A percentile compares a stretch with the other conserved stretches of the same genome.
These are phyloP conservation scores for Chlorella sp. DNA, from an alignment of 139 green algal species.

Conservation along the genomic window DNA sequence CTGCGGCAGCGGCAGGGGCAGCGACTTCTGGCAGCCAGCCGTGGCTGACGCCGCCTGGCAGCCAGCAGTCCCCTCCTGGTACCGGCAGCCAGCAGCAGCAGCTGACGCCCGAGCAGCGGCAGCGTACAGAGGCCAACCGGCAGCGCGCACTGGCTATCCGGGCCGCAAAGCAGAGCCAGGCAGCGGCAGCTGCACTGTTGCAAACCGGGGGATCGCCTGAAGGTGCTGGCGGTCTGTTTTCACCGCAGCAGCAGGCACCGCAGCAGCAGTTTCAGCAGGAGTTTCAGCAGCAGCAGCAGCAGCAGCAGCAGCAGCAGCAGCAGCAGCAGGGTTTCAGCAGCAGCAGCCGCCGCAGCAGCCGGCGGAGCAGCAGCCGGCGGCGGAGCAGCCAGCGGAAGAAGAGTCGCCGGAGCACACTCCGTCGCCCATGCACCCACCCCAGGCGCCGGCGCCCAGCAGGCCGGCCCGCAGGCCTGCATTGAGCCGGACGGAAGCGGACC, in stretches of 20 bases:
- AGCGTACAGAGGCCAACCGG: background rate
- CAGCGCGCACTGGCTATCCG: background rate
- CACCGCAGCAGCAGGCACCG: too few relatives aligned
- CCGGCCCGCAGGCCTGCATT: background rate
- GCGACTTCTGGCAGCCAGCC: background rate
- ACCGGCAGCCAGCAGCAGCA: background rate
- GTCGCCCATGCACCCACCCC: background rate
- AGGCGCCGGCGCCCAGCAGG: background rate
- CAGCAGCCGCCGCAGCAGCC: background rate
- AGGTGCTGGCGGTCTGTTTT: too few relatives aligned
- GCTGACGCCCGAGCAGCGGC: constrained; percentile 9
- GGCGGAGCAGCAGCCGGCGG: background rate
- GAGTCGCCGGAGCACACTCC: background rate
- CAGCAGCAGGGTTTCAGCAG: background rate
- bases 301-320: background rate
- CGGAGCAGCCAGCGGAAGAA: background rate
- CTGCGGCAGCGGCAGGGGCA: background rate
- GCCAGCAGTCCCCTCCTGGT: background rate
- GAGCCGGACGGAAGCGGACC: background rate
- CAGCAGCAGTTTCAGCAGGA: background rate
- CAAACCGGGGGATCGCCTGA: too few relatives aligned
- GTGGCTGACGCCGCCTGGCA: background rate
- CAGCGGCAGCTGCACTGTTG: too few relatives aligned
- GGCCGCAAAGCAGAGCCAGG: background rate
- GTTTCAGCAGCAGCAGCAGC: background rate